Percentiles rank a stretch among this genome's conserved stretches.
Conservation (phyloP, 2,329 filamentous ascomycete species). For the Aureobasidium sp. region DNA sequence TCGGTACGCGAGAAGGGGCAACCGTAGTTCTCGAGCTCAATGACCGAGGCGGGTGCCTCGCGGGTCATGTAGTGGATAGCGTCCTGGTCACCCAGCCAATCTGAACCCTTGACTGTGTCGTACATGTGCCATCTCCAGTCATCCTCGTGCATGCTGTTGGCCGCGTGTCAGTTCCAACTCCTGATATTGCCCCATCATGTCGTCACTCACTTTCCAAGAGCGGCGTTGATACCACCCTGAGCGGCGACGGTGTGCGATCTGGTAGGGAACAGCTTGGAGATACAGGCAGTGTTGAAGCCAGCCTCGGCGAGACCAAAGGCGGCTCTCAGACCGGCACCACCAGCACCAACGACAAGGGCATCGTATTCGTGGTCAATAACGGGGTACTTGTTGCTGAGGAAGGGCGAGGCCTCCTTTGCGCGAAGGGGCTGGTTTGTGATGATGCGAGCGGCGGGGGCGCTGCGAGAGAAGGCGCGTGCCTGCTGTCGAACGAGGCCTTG, state of each 20-base stretch:
- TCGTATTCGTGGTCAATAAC: slow-evolving; percentile 99
- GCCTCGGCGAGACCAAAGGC: slow-evolving; percentile 81
- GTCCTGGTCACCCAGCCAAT: slow-evolving; percentile 96
- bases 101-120: slow-evolving; percentile 94
- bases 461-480: slow-evolving; percentile 73
- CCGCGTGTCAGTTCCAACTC: slow-evolving; percentile 19
- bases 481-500: slow-evolving; percentile 33
- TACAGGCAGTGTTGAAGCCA: slow-evolving; percentile 82
- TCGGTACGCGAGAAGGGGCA: slow-evolving; percentile 95
- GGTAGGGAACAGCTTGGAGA: slow-evolving; percentile 78
- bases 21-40: slow-evolving; percentile 94
- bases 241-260: slow-evolving; percentile 74
- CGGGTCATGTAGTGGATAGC: slow-evolving; percentile 98
- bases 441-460: slow-evolving; percentile 72
- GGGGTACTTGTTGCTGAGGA: slow-evolving; percentile 82
- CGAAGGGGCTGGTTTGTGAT: slow-evolving; percentile 77
- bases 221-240: slow-evolving; percentile 76
- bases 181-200: neutral
- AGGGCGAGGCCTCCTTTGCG: slow-evolving; percentile 85
- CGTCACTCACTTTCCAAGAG: slow-evolving; percentile 58
- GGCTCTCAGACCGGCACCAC: slow-evolving; percentile 71
- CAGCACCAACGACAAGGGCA: slow-evolving; percentile 85
- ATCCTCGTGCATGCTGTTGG: slow-evolving; percentile 72
- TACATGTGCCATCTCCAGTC: slow-evolving; percentile 99
- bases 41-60: slow-evolving; percentile 82